Percentiles rank a stretch among this genome's conserved stretches.
Evolutionary conservation across 805 yeast species (phyloP).

Genomic region (Starmerella sirachaensis): DNA sequence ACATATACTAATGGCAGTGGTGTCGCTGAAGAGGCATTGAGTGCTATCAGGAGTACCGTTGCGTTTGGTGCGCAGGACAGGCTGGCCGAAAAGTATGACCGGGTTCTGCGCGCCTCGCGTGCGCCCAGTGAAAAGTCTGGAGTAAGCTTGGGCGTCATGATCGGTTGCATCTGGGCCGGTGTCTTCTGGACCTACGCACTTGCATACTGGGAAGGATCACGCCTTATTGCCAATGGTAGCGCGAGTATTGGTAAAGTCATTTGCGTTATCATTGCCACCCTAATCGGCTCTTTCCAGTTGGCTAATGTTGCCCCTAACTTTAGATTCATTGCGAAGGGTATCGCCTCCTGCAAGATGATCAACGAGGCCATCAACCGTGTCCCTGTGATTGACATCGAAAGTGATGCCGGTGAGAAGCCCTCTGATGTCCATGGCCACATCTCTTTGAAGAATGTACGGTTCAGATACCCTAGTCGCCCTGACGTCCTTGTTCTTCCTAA

Average conservation of each 20-base stretch:
- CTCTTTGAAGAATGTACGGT: conserved; percentile 68
- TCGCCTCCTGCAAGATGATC: conserved; percentile 33
- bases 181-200: conserved; percentile 32
- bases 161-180: conserved; percentile 30
- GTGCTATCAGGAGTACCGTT: conserved; percentile 33
- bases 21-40: conserved; percentile 34
- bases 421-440: conserved; percentile 47
- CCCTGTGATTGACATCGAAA: conserved; percentile 31
- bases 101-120: conserved; percentile 23
- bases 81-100: conserved; percentile 27
- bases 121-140: conserved; percentile 24
- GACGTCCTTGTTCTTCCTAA: conserved; percentile 72
- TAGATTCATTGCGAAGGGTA: conserved; percentile 29
- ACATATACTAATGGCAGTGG: conserved; percentile 28
- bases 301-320: conserved; percentile 34
- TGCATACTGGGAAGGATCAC: conserved; percentile 35
- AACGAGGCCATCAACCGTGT: conserved; percentile 35
- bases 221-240: conserved; percentile 28
- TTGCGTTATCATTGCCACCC: conserved; percentile 31
- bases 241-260: conserved; percentile 28
- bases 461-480: conserved; percentile 70
- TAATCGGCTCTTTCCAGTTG: conserved; percentile 34
- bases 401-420: conserved; percentile 23
- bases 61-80: conserved; percentile 34
- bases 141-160: conserved; percentile 27